phyloP scores from a whole-genome alignment of 2,329 filamentous ascomycete species.

The Aspergillus pseudoterreus region DNA sequence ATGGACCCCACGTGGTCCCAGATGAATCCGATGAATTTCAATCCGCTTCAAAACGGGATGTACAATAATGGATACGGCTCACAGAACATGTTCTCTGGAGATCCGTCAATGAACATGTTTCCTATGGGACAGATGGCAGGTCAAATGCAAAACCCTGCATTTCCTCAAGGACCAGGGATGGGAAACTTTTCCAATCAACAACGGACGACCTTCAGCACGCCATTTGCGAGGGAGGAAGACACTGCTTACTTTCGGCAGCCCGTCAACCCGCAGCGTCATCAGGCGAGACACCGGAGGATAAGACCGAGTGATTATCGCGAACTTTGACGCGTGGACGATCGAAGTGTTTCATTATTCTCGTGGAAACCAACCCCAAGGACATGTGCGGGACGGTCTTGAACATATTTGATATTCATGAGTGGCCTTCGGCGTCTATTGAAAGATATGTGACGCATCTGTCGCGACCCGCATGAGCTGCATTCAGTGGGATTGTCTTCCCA shows the following conservation, averaged over 20 bases:
- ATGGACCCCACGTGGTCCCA: conserved; percentile 38
- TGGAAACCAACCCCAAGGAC: no score
- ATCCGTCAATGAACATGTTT: conserved; percentile 35
- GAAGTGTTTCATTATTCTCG: neutral
- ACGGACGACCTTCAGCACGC: conserved; percentile 50
- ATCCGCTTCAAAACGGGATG: conserved; percentile 32
- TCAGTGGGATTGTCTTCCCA: no score
- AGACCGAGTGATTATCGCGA: conserved; percentile 90
- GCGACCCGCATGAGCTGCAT: no score
- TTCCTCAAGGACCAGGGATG: conserved; percentile 30
- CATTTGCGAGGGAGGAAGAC: conserved; percentile 66
- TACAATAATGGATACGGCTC: conserved; percentile 31
- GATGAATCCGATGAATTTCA: conserved; percentile 45
- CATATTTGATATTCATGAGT: no score
- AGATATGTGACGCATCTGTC: no score
- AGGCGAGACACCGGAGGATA: conserved; percentile 73
- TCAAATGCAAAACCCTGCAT: conserved; percentile 28
- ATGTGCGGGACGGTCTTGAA: no score
- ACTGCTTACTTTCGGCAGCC: conserved; percentile 94
- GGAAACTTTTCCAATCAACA: conserved; percentile 57
- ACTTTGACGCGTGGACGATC: conserved; percentile 47
- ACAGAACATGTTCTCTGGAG: conserved; percentile 32
- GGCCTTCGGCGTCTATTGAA: no score
- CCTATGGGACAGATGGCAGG: conserved; percentile 29
- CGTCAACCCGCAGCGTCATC: conserved; percentile 87